Percentiles rank a stretch among this genome's conserved stretches.
phyloP scores from a whole-genome alignment of 2,329 filamentous ascomycete species.

The Biscogniauxia sp. region DNA sequence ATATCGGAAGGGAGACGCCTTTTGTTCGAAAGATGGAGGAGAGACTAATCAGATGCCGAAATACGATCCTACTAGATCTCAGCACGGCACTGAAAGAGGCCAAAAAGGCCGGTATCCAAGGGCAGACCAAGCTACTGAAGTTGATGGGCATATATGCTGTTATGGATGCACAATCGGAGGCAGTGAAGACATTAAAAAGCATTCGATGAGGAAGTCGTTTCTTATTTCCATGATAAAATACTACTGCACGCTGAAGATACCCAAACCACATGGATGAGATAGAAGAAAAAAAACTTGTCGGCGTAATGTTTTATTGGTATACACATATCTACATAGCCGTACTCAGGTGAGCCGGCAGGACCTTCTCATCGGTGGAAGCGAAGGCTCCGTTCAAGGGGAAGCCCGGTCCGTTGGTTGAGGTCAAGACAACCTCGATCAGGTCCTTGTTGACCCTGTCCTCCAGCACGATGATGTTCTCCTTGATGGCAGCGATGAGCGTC shows the following conservation, averaged over 20 bases:
- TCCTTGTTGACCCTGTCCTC: conserved; percentile 67
- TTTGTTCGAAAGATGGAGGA: conserved; percentile 53
- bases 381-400: conserved; percentile 84
- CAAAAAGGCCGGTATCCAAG: conserved; percentile 41
- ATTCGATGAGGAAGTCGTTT: conserved; percentile 6
- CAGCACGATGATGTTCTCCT: conserved; percentile 69
- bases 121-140: conserved; percentile 46
- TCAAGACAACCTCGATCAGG: conserved; percentile 74
- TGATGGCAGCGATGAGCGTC: conserved; percentile 71
- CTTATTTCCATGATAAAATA: conserved; percentile 4
- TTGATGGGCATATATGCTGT: conserved; percentile 53
- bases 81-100: conserved; percentile 46
- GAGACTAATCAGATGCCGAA: conserved; percentile 51
- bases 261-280: conserved; percentile 8
- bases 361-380: conserved; percentile 56
- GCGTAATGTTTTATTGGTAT: conserved; percentile 7
- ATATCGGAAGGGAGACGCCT: conserved; percentile 45
- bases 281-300: background rate
- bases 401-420: conserved; percentile 82
- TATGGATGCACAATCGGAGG: conserved; percentile 52
- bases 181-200: conserved; percentile 48
- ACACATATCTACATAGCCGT: conserved; percentile 49
- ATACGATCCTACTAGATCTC: conserved; percentile 56
- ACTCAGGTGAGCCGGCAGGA: conserved; percentile 52
- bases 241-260: conserved; percentile 17